Evolutionary conservation across 2,329 filamentous ascomycete genomes (phyloP), one percentile per base, ranked within the genome.

Genomic region (Exophiala sp.): DNA sequence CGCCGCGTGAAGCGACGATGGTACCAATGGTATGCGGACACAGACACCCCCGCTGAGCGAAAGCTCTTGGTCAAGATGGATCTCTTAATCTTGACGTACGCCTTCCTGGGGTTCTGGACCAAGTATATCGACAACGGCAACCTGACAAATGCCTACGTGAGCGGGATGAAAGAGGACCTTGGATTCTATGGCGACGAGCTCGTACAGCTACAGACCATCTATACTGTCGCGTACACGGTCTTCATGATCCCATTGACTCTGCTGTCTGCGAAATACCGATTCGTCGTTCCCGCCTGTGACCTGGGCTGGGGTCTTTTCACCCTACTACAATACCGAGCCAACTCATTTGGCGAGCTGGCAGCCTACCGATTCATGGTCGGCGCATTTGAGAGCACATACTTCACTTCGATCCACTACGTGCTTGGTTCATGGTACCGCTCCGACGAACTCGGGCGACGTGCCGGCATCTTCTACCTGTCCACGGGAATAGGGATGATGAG

Each of bases 191-290:
- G 70, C 1, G 78, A 78, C 54, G 66, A 79, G 48, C 63, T 77
- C 39, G 67, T 62, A 10, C 73, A 55, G 32, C 47, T 55, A 35
- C 42, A 48, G 10, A 48, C 43, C 13, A 43, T 50, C 24, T 55
- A 48, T 35, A 52, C 45, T 24, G 48, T 44, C 22, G 52, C 47
- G 13, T 52, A 52, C 30, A 29, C 45, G 5, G 46, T 54, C 24
- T 73, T 74, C 4, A 73, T 76, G 57, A 62, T 79, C 7, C 76
- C 75, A 0, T 76, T 77, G 56, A 68, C 73, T 52, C 76, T 75
- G 50, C 66, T 70, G 45, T 56, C 70, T 47, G 68, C 68, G 4
- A 66, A 67, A 44, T 65, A 58, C 23, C 60, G 62, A 13, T 52
- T 65, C 2, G 64, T 61, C 57, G 54, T 66, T 13, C 60, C 60